Base-by-base conservation (phyloP, 192 early-diverging fungal genomes). In the Podila horticola region DNA sequence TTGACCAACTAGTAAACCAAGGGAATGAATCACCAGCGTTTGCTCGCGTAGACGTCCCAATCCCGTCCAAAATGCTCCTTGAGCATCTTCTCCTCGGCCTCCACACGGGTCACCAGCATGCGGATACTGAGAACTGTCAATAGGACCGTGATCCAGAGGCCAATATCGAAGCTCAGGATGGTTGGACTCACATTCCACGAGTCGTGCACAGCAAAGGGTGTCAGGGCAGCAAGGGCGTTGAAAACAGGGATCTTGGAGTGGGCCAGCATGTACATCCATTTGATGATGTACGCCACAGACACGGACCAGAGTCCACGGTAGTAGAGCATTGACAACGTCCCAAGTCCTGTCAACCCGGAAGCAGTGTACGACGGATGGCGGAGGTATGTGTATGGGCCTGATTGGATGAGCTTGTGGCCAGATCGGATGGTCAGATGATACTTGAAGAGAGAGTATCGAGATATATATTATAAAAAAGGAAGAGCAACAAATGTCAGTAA, bases 341-440 rank as follows among this genome's bases (percentile, higher is more conserved):
- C 8, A 9, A 41, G 1, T 10, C 24, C 19, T 30, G 38, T 58
- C 34, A 75, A 8, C 26, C 67, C 58, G 0, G 65, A 51, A n/a
- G 66, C 74, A 0, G 66, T 64, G 61, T 75, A 75, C 31, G 66
- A 75, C 10, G 74, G 74, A 33, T 75, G 74, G 31, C 61, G 66
- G 17, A 75, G 74, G 34, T 36, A 64, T 4, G 17, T 50, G 61
- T 75, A 69, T 6, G 74, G 74, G 0, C 74, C 66, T 0, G 58
- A 4, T 59, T 58, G 51, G 28, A 68, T 33, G 12, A 75, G 58
- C 19, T 64, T 62, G 41, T 75, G 74, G 12, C 62, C 52, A 19
- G 49, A 22, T 19, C 66, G 74, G 22, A 75, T 68, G 0, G 66
- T 50, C 8, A 69, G 61, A 58, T 64, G 59, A 19, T 61, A 74